Evolutionary conservation across 129 eudicot species (phyloP).

Genomic region (Flaveria brownii): DNA sequence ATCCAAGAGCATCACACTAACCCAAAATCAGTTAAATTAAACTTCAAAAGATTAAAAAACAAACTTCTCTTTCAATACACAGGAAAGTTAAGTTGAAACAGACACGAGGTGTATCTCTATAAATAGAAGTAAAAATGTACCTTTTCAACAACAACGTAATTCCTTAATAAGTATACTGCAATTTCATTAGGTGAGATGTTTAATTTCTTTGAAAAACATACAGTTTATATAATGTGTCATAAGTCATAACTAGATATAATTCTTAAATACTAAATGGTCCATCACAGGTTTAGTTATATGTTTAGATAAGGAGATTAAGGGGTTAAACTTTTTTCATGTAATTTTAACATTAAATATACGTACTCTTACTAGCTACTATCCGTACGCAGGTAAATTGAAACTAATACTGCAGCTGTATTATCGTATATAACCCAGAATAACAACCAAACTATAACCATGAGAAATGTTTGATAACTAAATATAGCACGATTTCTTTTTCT

Average conservation of each 20-base stretch:
- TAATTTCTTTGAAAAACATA: constrained; percentile 6
- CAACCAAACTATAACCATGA: too few species aligned
- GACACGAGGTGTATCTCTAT: constrained; percentile 30
- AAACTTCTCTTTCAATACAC: constrained; percentile 24
- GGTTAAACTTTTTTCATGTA: neutral
- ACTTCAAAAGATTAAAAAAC: neutral
- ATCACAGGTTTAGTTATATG: neutral
- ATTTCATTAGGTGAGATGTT: constrained; percentile 27
- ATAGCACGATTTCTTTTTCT: too few species aligned
- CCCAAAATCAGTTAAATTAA: constrained; percentile 23
- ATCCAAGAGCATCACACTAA: too few species aligned
- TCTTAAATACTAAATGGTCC: neutral
- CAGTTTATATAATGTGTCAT: neutral
- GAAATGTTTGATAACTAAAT: too few species aligned
- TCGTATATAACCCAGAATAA: too few species aligned
- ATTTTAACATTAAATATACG: neutral
- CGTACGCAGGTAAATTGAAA: too few species aligned
- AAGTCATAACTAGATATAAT: neutral
- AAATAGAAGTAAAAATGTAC: constrained; percentile 21
- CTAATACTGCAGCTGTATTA: too few species aligned
- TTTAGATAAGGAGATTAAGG: neutral
- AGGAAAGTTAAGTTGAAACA: constrained; percentile 13
- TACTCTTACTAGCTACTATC: too few species aligned
- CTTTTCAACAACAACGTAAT: constrained; percentile 33
- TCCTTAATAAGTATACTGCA: constrained; percentile 28